These are phyloP conservation scores for Scenedesmus sp. DNA, from an alignment of 163 green algal genomes.

Conservation along the genomic window DNA sequence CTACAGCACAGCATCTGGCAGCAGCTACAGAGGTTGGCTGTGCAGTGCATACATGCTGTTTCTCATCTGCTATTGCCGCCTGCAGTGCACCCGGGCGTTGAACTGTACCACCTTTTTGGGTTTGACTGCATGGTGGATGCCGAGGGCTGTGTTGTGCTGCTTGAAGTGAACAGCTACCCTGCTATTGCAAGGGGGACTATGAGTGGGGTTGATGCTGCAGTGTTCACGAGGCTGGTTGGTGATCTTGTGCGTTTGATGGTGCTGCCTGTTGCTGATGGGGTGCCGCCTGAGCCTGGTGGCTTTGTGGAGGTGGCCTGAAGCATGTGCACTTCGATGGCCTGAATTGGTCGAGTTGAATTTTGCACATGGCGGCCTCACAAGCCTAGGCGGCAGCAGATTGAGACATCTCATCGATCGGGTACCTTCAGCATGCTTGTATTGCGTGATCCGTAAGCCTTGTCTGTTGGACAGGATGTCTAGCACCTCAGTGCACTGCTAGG, in stretches of 20 bases:
- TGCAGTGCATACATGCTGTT: not conserved
- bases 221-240: slow-evolving; percentile 15
- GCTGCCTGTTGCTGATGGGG: slow-evolving; percentile 17
- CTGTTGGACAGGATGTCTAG: too few relatives aligned
- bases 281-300: slow-evolving; percentile 1
- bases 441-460: too few relatives aligned
- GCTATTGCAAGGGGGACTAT: slow-evolving; percentile 35
- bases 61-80: not conserved
- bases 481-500: too few relatives aligned
- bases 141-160: not conserved
- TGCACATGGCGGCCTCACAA: not conserved
- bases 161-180: slow-evolving; percentile 42
- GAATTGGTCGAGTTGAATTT: not conserved
- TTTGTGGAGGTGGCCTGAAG: not conserved
- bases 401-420: too few relatives aligned
- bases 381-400: not conserved
- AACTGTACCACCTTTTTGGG: slow-evolving; percentile 40
- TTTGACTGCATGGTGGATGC: slow-evolving; percentile 36
- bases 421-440: not conserved
- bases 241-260: slow-evolving; percentile 28
- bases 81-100: not conserved
- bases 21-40: slow-evolving; percentile 12
- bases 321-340: not conserved
- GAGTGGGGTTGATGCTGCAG: not conserved
- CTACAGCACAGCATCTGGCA: not conserved